Base-by-base conservation (phyloP, 768 basidiomycete species). In the Auriscalpium microsporum region DNA sequence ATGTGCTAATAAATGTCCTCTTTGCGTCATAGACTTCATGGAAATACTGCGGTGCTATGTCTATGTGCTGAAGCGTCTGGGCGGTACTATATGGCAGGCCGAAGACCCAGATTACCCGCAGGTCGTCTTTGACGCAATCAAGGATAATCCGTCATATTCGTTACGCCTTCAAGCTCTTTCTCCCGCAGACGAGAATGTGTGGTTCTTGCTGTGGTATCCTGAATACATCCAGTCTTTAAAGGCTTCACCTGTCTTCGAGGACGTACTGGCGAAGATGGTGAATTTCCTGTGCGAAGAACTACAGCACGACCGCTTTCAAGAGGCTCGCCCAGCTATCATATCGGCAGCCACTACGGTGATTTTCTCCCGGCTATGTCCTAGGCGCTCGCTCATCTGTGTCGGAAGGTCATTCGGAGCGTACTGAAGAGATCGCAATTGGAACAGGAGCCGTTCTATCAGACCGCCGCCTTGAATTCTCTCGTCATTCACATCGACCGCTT, bases 211-310 rank as follows among this genome's bases (percentile, higher is more conserved):
- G 16, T 88, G 87, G 88, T 82, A 87, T 63, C 68, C 74, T 46
- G 78, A 83, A 57, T 82, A 81, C 64, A 68, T 92, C 48, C 68
- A 73, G 50, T 81, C 83, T n/a, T 64, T 86, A 48, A 73, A 74
- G 61, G 68, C 70, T 72, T 42, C 63, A 71, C 28, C 69, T 73
- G 33, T 86, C n/a, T 76, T 58, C 36, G 50, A 56, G 23, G 83
- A 86, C 52, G 75, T 87, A n/a, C 71, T 94, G 35, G 85, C 86
- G 8, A 85, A 82, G 65, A 75, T 87, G 38, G 71, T 82, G 13
- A 81, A 83, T 58, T 86, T 90, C 57, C 75, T 93, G 51, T 87
- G 85, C 66, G 89, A 88, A 64, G 84, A 90, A 59, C 69, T 89
- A 17, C 92, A 94, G 64, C 89, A 92, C 60, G 80, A 84, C 55